Conservation (phyloP, 2,329 filamentous ascomycete genomes). For the Arachnomyces sp. region DNA sequence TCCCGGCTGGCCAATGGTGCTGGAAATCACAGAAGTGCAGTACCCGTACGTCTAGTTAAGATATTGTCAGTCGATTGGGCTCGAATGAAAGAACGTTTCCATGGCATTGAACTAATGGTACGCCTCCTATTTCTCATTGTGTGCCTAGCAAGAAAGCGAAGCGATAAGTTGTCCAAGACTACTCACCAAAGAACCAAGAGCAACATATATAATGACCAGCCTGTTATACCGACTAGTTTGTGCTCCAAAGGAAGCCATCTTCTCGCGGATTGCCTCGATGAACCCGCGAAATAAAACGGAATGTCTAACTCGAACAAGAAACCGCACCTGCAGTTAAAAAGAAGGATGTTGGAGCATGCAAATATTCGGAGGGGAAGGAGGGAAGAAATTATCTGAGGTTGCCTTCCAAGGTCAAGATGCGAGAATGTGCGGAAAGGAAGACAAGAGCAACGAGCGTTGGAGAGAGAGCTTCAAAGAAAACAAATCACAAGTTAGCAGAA, state of each 20-base stretch:
- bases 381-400: no score
- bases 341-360: no score
- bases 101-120: background rate
- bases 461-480: no score
- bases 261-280: slow-evolving; percentile 2
- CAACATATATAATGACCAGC: slow-evolving; percentile 32
- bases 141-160: background rate
- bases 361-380: no score
- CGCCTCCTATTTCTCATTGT: no score
- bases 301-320: no score
- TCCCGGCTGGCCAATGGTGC: slow-evolving; percentile 47
- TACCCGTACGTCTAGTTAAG: slow-evolving; percentile 43
- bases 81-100: slow-evolving; percentile 5
- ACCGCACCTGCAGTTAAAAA: no score
- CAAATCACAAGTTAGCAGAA: no score
- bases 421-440: no score
- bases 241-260: slow-evolving; percentile 24
- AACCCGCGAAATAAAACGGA: no score
- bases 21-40: slow-evolving; percentile 43
- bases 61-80: background rate
- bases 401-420: no score
- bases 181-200: slow-evolving; percentile 33
- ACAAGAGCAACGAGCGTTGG: no score
- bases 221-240: slow-evolving; percentile 33
- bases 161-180: background rate